Base-by-base conservation (phyloP, 169 alveolate species). In the Plasmodium knowlesi region DNA sequence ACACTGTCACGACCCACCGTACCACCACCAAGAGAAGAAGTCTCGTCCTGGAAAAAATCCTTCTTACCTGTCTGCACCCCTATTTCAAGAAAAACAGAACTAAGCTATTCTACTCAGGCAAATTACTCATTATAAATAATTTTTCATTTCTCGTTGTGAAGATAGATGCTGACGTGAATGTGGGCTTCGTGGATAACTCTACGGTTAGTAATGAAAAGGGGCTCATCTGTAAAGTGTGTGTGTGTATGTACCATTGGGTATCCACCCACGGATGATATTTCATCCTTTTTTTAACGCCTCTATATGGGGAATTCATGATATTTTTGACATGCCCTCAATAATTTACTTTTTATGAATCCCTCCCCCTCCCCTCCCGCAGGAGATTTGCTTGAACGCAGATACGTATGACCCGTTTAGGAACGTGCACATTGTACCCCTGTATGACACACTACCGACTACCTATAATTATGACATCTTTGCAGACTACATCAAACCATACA, bases 401-500 rank as follows among this genome's bases (percentile, higher is more conserved):
- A 50, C 94, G 50, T 95, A 89, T 37, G 96, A 95, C 41, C 95
- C 88, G 30, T 95, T 82, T 43, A 92, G 73, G 50, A 78, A 93
- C 32, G 93, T 95, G 16, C 96, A 95, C 57, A 90, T 95, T 9
- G 95, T 95, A 41, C 96, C 96, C 5, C 82, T 95, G 88, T 92
- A 95, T 53, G 96, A 95, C 37, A 95, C 96, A 5, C 37, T 95
- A 34, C 96, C 96, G 57, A 95, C 95, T 12, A 95, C 96, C 22
- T 95, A 95, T 34, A 92, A 95, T 32, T 95, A 89, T 72, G 93
- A 95, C 25, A 57, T 95, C 5, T 95, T 95, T 57, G 88, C 84
- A 61, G 96, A 95, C 43, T 95, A 95, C 57, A 83, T 95, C 9
- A 95, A 92, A 39, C 96, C 96, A 3, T 95, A 92, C 76, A 71